Conservation (phyloP, 441 rosid genomes). For the Dalechampia spathulata region DNA sequence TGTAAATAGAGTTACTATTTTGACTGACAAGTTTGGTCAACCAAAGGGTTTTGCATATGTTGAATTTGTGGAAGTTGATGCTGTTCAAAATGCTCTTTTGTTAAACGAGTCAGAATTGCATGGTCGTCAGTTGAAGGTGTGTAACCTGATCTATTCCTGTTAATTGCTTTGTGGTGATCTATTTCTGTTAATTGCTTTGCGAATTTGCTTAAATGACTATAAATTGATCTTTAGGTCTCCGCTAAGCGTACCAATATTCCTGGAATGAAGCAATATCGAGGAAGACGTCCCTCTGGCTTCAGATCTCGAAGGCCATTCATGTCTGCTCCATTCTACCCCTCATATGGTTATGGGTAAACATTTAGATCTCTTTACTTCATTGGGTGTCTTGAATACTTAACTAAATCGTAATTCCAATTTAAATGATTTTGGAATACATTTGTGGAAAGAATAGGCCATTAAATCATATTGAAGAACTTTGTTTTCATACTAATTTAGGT, state of each 20-base stretch:
- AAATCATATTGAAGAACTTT: no score
- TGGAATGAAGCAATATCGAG: slow-evolving; percentile 87
- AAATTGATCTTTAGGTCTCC: slow-evolving; percentile 45
- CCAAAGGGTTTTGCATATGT: slow-evolving; percentile 97
- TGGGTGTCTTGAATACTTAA: background rate
- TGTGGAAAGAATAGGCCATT: no score
- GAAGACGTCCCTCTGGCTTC: slow-evolving; percentile 67
- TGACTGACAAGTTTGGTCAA: slow-evolving; percentile 87
- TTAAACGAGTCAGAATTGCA: slow-evolving; percentile 87
- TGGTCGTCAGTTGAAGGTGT: slow-evolving; percentile 89
- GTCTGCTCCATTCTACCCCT: slow-evolving; percentile 59
- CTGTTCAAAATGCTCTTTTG: slow-evolving; percentile 75
- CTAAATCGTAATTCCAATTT: no score
- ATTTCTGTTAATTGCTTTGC: slow-evolving; percentile 4
- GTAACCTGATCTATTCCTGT: background rate
- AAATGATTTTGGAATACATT: no score
- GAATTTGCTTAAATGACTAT: slow-evolving; percentile 7
- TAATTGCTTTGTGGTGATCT: background rate
- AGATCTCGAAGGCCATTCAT: slow-evolving; percentile 67
- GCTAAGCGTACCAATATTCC: slow-evolving; percentile 89
- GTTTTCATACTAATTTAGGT: no score
- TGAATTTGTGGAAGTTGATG: slow-evolving; percentile 83
- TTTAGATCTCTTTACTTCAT: slow-evolving; percentile 7
- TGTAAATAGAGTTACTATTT: slow-evolving; percentile 86
- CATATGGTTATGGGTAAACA: slow-evolving; percentile 76